These are phyloP conservation scores for Pyrenophora graminea DNA, from an alignment of 2,329 filamentous ascomycete species.

Conservation along the genomic window DNA sequence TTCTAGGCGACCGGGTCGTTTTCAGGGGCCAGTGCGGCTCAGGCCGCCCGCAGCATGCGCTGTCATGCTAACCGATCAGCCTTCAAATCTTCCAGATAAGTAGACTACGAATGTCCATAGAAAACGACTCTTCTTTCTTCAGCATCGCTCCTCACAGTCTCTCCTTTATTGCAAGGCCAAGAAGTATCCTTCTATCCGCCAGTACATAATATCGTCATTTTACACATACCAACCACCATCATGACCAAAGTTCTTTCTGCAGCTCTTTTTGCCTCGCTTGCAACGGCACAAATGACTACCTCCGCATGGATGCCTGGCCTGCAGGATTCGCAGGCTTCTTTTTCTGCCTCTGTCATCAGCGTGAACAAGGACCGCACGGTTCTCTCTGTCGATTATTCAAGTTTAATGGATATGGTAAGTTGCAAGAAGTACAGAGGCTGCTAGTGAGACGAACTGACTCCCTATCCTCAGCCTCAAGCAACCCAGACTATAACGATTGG, in stretches of 20 bases:
- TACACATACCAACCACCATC: slow-evolving; percentile 1
- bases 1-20: neutral
- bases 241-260: slow-evolving; percentile 31
- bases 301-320: slow-evolving; percentile 33
- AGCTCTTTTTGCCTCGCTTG: slow-evolving; percentile 26
- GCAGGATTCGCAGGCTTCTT: slow-evolving; percentile 14
- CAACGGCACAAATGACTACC: slow-evolving; percentile 34
- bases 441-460: neutral
- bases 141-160: neutral
- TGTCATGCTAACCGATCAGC: slow-evolving; percentile 6
- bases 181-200: neutral
- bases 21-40: slow-evolving; percentile 6
- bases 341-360: slow-evolving; percentile 29
- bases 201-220: neutral
- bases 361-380: slow-evolving; percentile 26
- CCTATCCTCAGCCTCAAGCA: neutral
- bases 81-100: slow-evolving; percentile 5
- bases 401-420: too few species aligned
- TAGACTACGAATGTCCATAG: slow-evolving; percentile 5
- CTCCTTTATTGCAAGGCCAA: slow-evolving; percentile 1
- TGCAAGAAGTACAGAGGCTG: too few species aligned
- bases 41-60: slow-evolving; percentile 12
- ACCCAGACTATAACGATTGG: slow-evolving; percentile 16
- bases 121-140: neutral
- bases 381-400: slow-evolving; percentile 15